Evolutionary conservation across 1,284 basidiomycete species (phyloP), one percentile per base, ranked within the genome.

Genomic region (Leccinum pachyderme): DNA sequence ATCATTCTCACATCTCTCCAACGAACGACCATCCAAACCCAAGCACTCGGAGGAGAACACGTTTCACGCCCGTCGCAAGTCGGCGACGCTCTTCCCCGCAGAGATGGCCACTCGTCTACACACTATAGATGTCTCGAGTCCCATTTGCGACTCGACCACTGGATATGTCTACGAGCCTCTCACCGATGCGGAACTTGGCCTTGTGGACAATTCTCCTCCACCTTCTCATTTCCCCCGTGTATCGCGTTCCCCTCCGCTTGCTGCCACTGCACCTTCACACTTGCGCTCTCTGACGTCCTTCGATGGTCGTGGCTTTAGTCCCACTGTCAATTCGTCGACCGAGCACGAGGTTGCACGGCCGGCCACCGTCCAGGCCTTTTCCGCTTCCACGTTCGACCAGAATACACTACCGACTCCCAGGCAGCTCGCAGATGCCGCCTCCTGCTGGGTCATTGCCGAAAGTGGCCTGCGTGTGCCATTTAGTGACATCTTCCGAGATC

Each of bases 401-500:
- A 54, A 69, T 55, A 59, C 61, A 49, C 58, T 70, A 22, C 83
- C 84, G 3, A 78, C 76, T 2, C 57, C 64, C 5, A 66, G 72
- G 12, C 81, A 86, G 64, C 75, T 93, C 44, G 73, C 78, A 13
- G 77, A 79, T 28, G 91, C 88, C 4, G 81, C 84, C 3, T 74
- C 82, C 22, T 77, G 88, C 49, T 72, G 79, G 25, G 79, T 95
- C 50, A 75, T 87, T 48, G 80, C 82, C 50, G 84, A 89, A 64
- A 81, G 81, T 31, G 92, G 91, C 15, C 62, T 82, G 7, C 75
- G 80, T 9, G 74, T 89, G 41, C 76, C 74, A 27, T 95, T 95
- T 60, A 87, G 89, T 2, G 82, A 89, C 47, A 69, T 95, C 28
- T 88, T 92, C 67, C 76, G 76, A 49, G 73, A 77, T 9, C 79